Percentiles rank a stretch among this genome's conserved stretches.
Evolutionary conservation across 108 stramenopile genomes (phyloP).

Genomic region (Cylindrotheca fusiformis): DNA sequence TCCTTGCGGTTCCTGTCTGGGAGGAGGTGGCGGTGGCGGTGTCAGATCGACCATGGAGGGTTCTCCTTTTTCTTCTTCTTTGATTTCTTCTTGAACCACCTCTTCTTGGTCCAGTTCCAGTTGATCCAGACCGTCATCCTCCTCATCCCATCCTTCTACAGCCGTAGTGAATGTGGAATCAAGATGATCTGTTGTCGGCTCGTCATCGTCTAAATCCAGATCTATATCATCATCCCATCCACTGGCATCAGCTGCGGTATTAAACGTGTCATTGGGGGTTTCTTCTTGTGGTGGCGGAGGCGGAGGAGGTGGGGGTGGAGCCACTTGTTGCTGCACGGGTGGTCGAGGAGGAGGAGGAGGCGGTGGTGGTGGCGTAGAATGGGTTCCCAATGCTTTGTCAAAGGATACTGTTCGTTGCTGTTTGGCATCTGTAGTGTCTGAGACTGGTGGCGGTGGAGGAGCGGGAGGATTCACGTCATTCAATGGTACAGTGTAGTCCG

Average conservation of each 20-base stretch:
- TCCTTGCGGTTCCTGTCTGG: neutral
- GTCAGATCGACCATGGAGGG: constrained; percentile 21
- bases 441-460: constrained; percentile 2
- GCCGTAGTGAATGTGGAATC: constrained; percentile 2
- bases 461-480: constrained; percentile 5
- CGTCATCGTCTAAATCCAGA: neutral
- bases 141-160: constrained; percentile 11
- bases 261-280: neutral
- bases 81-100: neutral
- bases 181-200: constrained; percentile 3
- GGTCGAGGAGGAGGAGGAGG: neutral
- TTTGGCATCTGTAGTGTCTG: neutral
- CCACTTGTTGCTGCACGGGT: neutral
- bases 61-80: neutral
- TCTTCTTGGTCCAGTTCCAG: neutral
- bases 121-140: constrained; percentile 9
- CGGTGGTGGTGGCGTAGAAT: constrained; percentile 24
- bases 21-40: constrained; percentile 19
- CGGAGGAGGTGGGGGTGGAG: constrained; percentile 14
- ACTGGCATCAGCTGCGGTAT: neutral
- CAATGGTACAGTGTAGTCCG: neutral
- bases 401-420: constrained; percentile 6
- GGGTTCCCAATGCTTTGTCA: constrained; percentile 2
- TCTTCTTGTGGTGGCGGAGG: neutral
- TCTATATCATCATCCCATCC: constrained; percentile 19